A percentile compares a stretch with the other conserved stretches of the same genome.
Conservation (phyloP, 2,329 filamentous ascomycete genomes). For the Phaeophleospora eucalypticola region DNA sequence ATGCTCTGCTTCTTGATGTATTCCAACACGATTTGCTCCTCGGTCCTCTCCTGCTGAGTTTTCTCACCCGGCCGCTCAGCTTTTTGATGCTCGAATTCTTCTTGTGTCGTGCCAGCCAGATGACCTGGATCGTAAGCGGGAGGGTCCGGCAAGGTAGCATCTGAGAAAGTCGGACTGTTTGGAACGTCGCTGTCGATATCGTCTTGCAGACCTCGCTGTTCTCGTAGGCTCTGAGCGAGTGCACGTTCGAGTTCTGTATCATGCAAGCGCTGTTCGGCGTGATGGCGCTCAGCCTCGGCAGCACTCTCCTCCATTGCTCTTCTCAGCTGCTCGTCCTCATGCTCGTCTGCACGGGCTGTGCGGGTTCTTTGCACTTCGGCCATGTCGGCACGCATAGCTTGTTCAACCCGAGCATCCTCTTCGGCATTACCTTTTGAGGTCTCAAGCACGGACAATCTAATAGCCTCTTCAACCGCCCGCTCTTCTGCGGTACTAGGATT, state of each 20-base stretch:
- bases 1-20: constrained; percentile 75
- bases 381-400: constrained; percentile 69
- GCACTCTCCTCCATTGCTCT: constrained; percentile 51
- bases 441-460: constrained; percentile 63
- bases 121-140: constrained; percentile 27
- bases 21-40: constrained; percentile 71
- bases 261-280: constrained; percentile 35
- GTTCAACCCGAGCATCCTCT: constrained; percentile 68
- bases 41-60: constrained; percentile 43
- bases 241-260: constrained; percentile 42
- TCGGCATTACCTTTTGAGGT: constrained; percentile 65
- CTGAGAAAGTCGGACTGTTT: constrained; percentile 15
- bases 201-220: constrained; percentile 33
- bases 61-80: constrained; percentile 19
- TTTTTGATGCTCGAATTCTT: constrained; percentile 18
- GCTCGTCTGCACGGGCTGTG: constrained; percentile 33
- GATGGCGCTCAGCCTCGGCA: constrained; percentile 29
- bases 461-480: constrained; percentile 67
- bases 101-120: constrained; percentile 26
- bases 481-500: constrained; percentile 41
- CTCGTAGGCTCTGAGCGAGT: constrained; percentile 42
- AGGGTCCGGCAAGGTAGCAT: constrained; percentile 15
- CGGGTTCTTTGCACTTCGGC: constrained; percentile 48
- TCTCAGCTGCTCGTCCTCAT: constrained; percentile 41
- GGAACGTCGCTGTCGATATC: constrained; percentile 22